Percentiles rank a stretch among this genome's conserved stretches.
Evolutionary conservation across 495 filamentous ascomycete genomes (phyloP).

Genomic region (Penicillium steckii): DNA sequence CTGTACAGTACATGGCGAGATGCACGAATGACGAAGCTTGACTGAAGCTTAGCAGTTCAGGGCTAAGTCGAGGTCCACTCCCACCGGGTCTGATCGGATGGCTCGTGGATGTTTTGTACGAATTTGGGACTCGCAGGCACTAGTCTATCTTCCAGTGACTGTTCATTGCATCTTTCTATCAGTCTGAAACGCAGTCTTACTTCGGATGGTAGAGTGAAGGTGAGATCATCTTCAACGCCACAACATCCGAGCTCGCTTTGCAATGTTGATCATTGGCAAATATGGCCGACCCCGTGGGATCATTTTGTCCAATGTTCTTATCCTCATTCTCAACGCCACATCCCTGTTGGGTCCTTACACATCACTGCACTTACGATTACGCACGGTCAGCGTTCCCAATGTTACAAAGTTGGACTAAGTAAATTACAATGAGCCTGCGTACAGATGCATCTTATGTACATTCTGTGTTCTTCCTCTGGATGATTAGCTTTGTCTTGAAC

Average conservation of each 20-base stretch:
- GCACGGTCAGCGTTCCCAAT: constrained; percentile 3
- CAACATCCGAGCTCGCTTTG: neutral
- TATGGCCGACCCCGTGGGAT: neutral
- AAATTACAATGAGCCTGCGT: too few relatives aligned
- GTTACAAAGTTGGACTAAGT: constrained; percentile 1
- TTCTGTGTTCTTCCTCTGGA: too few relatives aligned
- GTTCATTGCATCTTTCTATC: too few relatives aligned
- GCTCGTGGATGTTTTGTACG: neutral
- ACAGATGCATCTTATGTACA: too few relatives aligned
- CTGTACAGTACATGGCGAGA: neutral
- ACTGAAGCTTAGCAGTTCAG: constrained; percentile 16
- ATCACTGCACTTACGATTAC: too few relatives aligned
- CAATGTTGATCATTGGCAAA: neutral
- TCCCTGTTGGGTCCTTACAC: neutral
- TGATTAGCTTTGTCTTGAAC: too few relatives aligned
- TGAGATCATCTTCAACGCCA: neutral
- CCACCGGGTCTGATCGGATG: neutral
- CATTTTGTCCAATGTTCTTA: neutral
- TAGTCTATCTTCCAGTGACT: too few relatives aligned
- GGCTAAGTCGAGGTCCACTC: constrained; percentile 4
- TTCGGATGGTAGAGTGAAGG: too few relatives aligned
- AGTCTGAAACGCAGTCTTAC: too few relatives aligned
- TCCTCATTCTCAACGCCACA: neutral
- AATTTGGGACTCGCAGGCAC: neutral
- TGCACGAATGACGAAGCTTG: constrained; percentile 20